Base-by-base conservation (phyloP, 129 eudicot genomes). In the Chrysanthemum lavandulifolium region DNA sequence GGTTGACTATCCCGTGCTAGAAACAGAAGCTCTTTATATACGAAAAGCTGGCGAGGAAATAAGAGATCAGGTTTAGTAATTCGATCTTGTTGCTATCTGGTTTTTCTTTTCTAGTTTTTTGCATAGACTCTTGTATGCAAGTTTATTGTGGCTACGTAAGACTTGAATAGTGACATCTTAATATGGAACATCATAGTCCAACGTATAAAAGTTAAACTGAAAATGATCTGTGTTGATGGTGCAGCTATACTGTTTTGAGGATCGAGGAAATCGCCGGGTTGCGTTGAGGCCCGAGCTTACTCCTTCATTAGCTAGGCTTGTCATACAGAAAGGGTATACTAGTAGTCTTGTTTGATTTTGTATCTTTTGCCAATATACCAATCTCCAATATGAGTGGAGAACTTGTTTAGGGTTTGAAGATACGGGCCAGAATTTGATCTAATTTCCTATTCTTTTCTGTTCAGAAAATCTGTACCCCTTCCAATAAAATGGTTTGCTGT, bases 11-110 rank as follows among this genome's bases (percentile, higher is more conserved):
- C 99, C 99, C 0, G 96, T 90, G 6, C 83, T 94, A n/a, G 99
- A 94, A 69, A 86, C 99, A 1, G 99, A 94, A 85, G 97, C 99
- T 14, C 80, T 94, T 49, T 94, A 57, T 78, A 84, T 90, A 11
- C 71, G 99, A 77, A 94, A 94, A 86, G 99, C 99, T 5, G 99
- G 99, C 72, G 99, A 94, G 80, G 99, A 94, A 76, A 94, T 94
- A 52, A 81, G 87, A 72, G 99, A 94, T 72, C 99, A 94, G 99
- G 99, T 94, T 52, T 62, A 16, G 8, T 53, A 23, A 23, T 23
- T 23, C 23, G n/a, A n/a, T 21, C 25, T 23, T 23, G 25, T 23
- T 23, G 25, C 25, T 0, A 23, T 23, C 25, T 23, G 25, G 25
- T 23, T 23, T 23, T 23, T 23, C 19, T 25, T 50, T 51, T 54